Evolutionary conservation across 164 flowering plant species (phyloP).

Genomic region (Amborella trichopoda): DNA sequence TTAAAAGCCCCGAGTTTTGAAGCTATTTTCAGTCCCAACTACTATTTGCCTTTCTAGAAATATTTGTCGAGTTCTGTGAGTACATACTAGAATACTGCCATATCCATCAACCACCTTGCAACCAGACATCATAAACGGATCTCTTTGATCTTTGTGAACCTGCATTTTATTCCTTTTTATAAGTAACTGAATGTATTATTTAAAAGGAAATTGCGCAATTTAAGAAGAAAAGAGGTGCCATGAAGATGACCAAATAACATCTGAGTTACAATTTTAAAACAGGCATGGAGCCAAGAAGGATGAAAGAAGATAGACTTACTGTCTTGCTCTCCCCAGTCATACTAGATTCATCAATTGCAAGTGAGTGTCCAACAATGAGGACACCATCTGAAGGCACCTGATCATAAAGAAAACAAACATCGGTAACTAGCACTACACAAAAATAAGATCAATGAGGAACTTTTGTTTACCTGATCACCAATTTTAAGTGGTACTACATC

Average conservation of each 20-base stretch:
- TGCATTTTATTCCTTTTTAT: too few species aligned
- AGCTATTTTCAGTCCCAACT: too few species aligned
- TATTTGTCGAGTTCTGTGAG: too few species aligned
- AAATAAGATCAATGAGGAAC: background rate
- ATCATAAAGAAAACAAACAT: background rate
- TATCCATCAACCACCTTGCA: constrained; percentile 97
- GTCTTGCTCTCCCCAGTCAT: constrained; percentile 99
- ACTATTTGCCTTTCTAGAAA: too few species aligned
- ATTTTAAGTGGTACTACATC: constrained; percentile 91
- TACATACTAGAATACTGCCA: constrained; percentile 90
- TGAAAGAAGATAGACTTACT: constrained; percentile 28
- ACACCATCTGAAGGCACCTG: constrained; percentile 97
- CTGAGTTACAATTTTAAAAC: background rate
- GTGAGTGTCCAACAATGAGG: constrained; percentile 73
- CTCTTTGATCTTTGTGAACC: constrained; percentile 65
- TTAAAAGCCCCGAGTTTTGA: too few species aligned
- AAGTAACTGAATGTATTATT: too few species aligned
- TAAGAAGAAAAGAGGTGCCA: too few species aligned
- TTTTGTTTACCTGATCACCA: constrained; percentile 67
- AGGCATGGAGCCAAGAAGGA: background rate
- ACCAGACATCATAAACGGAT: constrained; percentile 94
- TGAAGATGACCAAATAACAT: background rate
- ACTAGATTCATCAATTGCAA: constrained; percentile 94
- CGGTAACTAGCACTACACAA: too few species aligned
- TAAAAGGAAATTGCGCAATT: too few species aligned